Conservation (phyloP, 2,329 filamentous ascomycete species). For the Phyllosticta capitalensis region DNA sequence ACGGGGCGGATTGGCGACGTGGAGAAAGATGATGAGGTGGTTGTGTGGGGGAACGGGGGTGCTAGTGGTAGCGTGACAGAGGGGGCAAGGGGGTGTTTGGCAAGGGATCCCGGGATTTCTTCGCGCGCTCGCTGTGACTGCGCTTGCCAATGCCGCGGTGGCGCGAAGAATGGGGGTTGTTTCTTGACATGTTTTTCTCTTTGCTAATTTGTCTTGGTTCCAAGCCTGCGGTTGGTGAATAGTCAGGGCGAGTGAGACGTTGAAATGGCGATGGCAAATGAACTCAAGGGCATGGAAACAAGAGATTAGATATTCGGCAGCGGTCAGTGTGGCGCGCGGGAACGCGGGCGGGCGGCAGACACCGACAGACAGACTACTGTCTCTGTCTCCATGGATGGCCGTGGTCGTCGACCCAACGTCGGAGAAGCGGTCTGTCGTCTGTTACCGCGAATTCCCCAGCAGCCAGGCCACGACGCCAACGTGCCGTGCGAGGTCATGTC, state of each 20-base stretch:
- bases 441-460: no score
- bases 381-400: background rate
- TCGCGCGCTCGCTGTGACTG: constrained; percentile 26
- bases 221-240: background rate
- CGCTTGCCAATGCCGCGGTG: no score
- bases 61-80: background rate
- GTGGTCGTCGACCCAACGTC: background rate
- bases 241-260: background rate
- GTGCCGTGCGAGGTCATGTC: no score
- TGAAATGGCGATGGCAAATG: background rate
- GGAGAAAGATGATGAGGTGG: background rate
- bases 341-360: background rate
- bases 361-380: background rate
- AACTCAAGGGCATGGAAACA: background rate
- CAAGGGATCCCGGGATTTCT: constrained; percentile 40
- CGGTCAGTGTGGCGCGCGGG: background rate
- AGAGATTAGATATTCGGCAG: background rate
- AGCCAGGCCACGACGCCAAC: background rate
- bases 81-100: background rate
- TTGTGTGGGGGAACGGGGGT: background rate
- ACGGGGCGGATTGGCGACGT: background rate
- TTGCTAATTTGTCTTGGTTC: background rate
- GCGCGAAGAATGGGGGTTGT: constrained; percentile 19
- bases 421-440: no score
- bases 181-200: constrained; percentile 43